Percentiles rank a stretch among this genome's conserved stretches.
phyloP scores from a whole-genome alignment of 1,284 basidiomycete genomes.

The Hypsizygus ulmarius region DNA sequence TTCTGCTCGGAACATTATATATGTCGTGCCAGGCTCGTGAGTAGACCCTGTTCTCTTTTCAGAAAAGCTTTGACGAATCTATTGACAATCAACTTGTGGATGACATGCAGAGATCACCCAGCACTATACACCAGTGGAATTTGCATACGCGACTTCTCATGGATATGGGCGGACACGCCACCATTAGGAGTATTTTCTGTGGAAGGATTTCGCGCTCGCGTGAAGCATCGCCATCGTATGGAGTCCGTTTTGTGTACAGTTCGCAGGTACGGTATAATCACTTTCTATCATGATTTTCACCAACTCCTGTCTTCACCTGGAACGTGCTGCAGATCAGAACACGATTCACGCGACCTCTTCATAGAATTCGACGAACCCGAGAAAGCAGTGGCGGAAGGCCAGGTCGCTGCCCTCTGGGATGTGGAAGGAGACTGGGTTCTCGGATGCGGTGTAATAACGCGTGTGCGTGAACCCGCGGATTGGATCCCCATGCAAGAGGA shows the following conservation, averaged over 20 bases:
- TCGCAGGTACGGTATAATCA: slow-evolving; percentile 27
- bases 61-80: background rate
- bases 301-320: background rate
- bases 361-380: slow-evolving; percentile 60
- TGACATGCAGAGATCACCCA: slow-evolving; percentile 54
- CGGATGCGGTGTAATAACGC: slow-evolving; percentile 60
- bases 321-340: slow-evolving; percentile 11
- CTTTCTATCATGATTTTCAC: background rate
- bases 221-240: slow-evolving; percentile 79
- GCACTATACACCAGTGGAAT: slow-evolving; percentile 55
- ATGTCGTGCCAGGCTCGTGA: slow-evolving; percentile 76
- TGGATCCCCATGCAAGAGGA: no score
- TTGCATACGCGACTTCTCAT: slow-evolving; percentile 55
- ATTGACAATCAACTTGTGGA: slow-evolving; percentile 6
- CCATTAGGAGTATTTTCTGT: slow-evolving; percentile 30
- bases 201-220: slow-evolving; percentile 46
- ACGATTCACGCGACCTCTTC: slow-evolving; percentile 26
- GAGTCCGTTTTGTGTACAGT: slow-evolving; percentile 49
- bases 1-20: slow-evolving; percentile 54
- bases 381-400: slow-evolving; percentile 76
- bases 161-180: slow-evolving; percentile 70
- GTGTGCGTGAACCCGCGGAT: background rate
- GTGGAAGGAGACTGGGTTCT: slow-evolving; percentile 74
- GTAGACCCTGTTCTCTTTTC: slow-evolving; percentile 26
- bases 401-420: slow-evolving; percentile 75